A percentile compares a stretch with the other conserved stretches of the same genome.
Conservation (phyloP, 495 filamentous ascomycete genomes). For the Annulohypoxylon moriforme region DNA sequence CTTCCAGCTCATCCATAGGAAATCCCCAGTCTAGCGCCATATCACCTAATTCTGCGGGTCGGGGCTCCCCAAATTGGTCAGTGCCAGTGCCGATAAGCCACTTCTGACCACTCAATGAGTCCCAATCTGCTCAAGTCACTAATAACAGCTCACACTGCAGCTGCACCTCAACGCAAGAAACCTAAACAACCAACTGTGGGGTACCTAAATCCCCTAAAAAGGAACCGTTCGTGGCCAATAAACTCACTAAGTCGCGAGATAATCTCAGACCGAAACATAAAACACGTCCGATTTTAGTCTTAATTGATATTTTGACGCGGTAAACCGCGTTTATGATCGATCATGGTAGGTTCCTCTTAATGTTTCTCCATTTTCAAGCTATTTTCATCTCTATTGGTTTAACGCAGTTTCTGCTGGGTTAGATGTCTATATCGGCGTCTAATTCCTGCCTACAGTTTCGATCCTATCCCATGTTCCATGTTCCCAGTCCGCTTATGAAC, state of each 20-base stretch:
- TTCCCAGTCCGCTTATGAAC: background rate
- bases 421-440: slow-evolving; percentile 3
- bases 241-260: slow-evolving; percentile 17
- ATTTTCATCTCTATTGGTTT: background rate
- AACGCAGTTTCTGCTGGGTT: background rate
- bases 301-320: slow-evolving; percentile 38
- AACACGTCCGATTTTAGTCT: slow-evolving; percentile 16
- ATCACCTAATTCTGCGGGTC: background rate
- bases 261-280: slow-evolving; percentile 38
- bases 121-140: slow-evolving; percentile 12
- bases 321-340: slow-evolving; percentile 23
- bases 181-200: slow-evolving; percentile 7
- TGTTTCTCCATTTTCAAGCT: background rate
- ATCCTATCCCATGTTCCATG: background rate
- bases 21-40: slow-evolving; percentile 25
- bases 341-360: slow-evolving; percentile 32
- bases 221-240: slow-evolving; percentile 28
- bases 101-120: too few species aligned
- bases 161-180: background rate
- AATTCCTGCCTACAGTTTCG: background rate
- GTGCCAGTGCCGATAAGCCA: background rate
- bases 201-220: slow-evolving; percentile 12
- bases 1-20: background rate
- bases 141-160: background rate
- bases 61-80: background rate